A percentile compares a stretch with the other conserved stretches of the same genome.
Evolutionary conservation across 1,139 yeast genomes (phyloP).

Genomic region (Geotrichum histeridarum): DNA sequence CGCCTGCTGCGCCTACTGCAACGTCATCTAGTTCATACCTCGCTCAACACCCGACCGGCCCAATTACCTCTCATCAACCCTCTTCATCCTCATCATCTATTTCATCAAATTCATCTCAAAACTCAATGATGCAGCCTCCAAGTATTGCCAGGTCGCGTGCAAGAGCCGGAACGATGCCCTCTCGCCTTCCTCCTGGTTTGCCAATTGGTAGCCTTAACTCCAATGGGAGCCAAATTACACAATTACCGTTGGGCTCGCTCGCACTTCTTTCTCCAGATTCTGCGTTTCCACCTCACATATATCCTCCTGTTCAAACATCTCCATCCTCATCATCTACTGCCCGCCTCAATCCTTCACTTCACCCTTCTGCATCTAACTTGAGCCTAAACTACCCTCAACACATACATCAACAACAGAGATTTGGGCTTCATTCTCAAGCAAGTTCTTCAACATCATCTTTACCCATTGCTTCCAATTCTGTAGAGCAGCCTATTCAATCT

Average conservation of each 20-base stretch:
- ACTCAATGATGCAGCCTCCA: slow-evolving; percentile 13
- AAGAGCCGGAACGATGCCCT: slow-evolving; percentile 45
- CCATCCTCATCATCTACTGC: slow-evolving; percentile 17
- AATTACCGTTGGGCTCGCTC: slow-evolving; percentile 31
- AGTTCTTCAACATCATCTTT: slow-evolving; percentile 21
- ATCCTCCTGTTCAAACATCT: slow-evolving; percentile 15
- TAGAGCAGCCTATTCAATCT: neutral
- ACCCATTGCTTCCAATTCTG: slow-evolving; percentile 16
- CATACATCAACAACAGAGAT: slow-evolving; percentile 15
- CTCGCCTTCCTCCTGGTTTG: slow-evolving; percentile 37
- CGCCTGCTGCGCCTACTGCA: neutral
- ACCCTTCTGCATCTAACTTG: slow-evolving; percentile 14
- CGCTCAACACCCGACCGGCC: slow-evolving; percentile 14
- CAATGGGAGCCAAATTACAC: slow-evolving; percentile 12
- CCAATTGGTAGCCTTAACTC: slow-evolving; percentile 15
- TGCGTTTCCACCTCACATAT: slow-evolving; percentile 18
- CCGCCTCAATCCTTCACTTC: slow-evolving; percentile 13
- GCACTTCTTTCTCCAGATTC: slow-evolving; percentile 34
- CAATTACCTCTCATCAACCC: slow-evolving; percentile 8
- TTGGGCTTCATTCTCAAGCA: slow-evolving; percentile 17
- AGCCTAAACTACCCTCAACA: slow-evolving; percentile 13
- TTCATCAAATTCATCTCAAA: slow-evolving; percentile 18
- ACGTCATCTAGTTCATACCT: slow-evolving; percentile 4
- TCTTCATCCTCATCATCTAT: slow-evolving; percentile 16
- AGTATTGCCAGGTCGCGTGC: slow-evolving; percentile 33